These are phyloP conservation scores for Rhazya stricta DNA, from an alignment of 257 asterid species.

Conservation along the genomic window DNA sequence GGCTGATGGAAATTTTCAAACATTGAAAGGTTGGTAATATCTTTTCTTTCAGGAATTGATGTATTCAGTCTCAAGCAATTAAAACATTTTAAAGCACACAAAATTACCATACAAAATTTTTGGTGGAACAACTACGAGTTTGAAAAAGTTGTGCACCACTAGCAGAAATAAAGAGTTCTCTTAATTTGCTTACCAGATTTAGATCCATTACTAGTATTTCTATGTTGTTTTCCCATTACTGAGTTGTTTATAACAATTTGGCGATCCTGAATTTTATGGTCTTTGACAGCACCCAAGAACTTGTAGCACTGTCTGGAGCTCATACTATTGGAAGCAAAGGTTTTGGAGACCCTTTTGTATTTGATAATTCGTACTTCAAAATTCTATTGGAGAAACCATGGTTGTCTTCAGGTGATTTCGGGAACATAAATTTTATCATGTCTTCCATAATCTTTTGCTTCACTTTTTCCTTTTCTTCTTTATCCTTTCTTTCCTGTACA, in stretches of 20 bases:
- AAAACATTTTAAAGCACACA: not conserved
- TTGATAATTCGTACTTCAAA: constrained; percentile 82
- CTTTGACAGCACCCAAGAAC: constrained; percentile 64
- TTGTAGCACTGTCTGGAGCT: constrained; percentile 89
- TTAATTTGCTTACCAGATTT: not conserved
- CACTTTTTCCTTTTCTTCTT: not conserved
- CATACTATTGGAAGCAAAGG: constrained; percentile 93
- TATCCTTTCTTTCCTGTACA: not conserved
- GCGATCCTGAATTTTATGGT: constrained; percentile 9
- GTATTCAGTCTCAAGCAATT: not conserved
- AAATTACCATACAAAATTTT: not conserved
- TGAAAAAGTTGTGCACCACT: not conserved
- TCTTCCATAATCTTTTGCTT: not conserved
- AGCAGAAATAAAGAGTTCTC: not conserved
- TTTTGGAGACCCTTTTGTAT: constrained; percentile 69
- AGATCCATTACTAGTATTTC: not conserved
- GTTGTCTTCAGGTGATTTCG: constrained; percentile 57
- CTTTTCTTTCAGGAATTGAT: not conserved
- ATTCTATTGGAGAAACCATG: constrained; percentile 84
- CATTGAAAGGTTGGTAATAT: not conserved
- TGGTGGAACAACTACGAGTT: not conserved
- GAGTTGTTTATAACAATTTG: not conserved
- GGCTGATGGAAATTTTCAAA: not conserved
- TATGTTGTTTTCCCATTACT: not conserved
- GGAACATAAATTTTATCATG: not conserved